These are phyloP conservation scores for Colletotrichum lini DNA, from an alignment of 2,329 filamentous ascomycete species.

Conservation along the genomic window DNA sequence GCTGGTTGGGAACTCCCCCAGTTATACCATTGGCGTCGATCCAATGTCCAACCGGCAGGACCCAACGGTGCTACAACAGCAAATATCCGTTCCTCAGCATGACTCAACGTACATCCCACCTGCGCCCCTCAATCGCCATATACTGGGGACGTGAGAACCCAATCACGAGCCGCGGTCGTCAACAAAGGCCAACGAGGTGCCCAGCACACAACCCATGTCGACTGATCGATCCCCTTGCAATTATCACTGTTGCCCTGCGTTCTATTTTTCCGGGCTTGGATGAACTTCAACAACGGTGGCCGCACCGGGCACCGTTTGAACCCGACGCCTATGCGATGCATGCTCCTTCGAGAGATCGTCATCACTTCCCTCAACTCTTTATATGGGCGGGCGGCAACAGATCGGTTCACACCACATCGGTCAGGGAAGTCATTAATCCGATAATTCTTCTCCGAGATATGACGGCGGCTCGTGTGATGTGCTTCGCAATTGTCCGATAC, in stretches of 20 bases:
- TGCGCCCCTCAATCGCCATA: constrained; percentile 28
- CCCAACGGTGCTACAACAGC: constrained; percentile 8
- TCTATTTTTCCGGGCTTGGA: background rate
- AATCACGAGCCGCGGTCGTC: constrained; percentile 4
- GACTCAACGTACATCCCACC: constrained; percentile 37
- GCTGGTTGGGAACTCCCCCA: background rate
- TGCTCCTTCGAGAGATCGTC: background rate
- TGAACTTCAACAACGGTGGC: background rate
- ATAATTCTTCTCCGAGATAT: background rate
- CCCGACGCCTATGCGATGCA: background rate
- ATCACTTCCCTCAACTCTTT: background rate
- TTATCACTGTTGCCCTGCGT: constrained; percentile 7
- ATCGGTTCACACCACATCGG: background rate
- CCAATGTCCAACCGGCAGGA: constrained; percentile 12
- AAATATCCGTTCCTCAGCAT: constrained; percentile 8
- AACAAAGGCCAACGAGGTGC: constrained; percentile 1
- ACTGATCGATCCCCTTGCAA: background rate
- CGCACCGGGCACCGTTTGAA: background rate
- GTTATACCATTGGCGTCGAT: background rate
- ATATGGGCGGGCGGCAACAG: background rate
- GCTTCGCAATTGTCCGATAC: background rate
- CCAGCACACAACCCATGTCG: background rate
- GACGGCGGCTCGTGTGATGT: background rate
- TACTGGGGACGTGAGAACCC: constrained; percentile 12
- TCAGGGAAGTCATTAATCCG: too few species aligned